These are phyloP conservation scores for Lactarius sanguifluus DNA, from an alignment of 768 basidiomycete species.

Conservation along the genomic window DNA sequence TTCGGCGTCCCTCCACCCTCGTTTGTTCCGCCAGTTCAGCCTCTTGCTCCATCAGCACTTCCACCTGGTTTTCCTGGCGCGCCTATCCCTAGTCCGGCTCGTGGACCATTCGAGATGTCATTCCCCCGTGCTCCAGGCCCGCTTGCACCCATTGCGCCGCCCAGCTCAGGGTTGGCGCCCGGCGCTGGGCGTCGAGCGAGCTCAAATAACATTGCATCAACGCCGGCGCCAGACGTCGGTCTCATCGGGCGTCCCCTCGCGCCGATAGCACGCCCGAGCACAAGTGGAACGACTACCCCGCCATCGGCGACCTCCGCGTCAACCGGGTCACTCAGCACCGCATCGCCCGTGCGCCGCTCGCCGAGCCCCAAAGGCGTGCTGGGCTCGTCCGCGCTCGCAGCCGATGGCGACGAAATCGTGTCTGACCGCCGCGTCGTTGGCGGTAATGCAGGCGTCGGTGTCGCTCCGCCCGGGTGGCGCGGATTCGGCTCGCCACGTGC, in stretches of 20 bases:
- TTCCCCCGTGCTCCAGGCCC: conserved; percentile 46
- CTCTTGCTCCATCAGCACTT: conserved; percentile 55
- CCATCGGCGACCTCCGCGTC: conserved; percentile 46
- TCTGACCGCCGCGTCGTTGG: conserved; percentile 39
- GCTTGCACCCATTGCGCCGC: conserved; percentile 55
- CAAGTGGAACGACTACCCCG: conserved; percentile 40
- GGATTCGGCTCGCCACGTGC: conserved; percentile 22
- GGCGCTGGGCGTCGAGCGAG: conserved; percentile 45
- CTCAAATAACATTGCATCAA: conserved; percentile 58
- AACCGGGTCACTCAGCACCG: conserved; percentile 35
- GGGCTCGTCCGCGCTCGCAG: conserved; percentile 74
- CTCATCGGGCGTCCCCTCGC: conserved; percentile 45
- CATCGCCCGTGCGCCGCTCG: conserved; percentile 53
- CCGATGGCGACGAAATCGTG: conserved; percentile 81
- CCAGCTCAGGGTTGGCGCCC: conserved; percentile 48
- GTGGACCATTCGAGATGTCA: conserved; percentile 50
- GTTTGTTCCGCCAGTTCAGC: conserved; percentile 46
- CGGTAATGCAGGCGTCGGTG: conserved; percentile 10
- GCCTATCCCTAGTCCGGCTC: conserved; percentile 27
- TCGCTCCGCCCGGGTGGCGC: conserved; percentile 20
- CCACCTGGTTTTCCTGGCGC: conserved; percentile 52
- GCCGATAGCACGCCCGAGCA: conserved; percentile 66
- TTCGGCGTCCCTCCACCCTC: conserved; percentile 46
- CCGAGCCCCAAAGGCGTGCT: conserved; percentile 64
- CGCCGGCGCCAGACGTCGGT: conserved; percentile 42